These are phyloP conservation scores for Rubia balearica DNA, from an alignment of 305 asterid species.

Conservation along the genomic window DNA sequence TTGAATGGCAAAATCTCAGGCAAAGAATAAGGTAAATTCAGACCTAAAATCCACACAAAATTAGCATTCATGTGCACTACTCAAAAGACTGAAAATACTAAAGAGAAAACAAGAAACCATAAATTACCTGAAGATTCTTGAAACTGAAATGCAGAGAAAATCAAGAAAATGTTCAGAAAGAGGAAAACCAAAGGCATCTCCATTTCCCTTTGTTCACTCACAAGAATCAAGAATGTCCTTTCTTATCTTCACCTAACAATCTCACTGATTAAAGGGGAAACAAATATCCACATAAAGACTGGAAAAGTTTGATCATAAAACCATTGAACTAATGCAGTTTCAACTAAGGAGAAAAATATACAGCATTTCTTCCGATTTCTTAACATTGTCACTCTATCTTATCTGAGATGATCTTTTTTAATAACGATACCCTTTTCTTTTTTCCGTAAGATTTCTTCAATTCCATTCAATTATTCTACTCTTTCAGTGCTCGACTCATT, in stretches of 20 bases:
- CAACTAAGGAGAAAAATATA: conserved; percentile 9
- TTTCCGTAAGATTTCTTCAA: too few species aligned
- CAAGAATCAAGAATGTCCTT: conserved; percentile 12
- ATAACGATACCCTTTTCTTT: too few species aligned
- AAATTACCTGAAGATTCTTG: conserved; percentile 69
- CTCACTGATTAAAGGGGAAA: conserved; percentile 19
- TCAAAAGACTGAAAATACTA: background rate
- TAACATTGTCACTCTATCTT: too few species aligned
- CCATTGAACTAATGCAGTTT: background rate
- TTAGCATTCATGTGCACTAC: background rate
- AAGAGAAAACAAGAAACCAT: conserved; percentile 11
- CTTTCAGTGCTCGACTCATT: too few species aligned
- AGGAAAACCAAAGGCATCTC: conserved; percentile 33
- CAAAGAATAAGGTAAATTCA: conserved; percentile 30
- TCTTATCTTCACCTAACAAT: background rate
- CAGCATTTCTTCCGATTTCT: too few species aligned
- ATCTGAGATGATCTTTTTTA: too few species aligned
- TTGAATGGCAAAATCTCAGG: conserved; percentile 33
- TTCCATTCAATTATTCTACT: too few species aligned
- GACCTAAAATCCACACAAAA: conserved; percentile 34
- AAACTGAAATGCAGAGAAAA: conserved; percentile 31
- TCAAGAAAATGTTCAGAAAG: conserved; percentile 25
- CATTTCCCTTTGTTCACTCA: conserved; percentile 40
- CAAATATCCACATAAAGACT: conserved; percentile 4
- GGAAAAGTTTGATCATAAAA: conserved; percentile 15